A percentile compares a stretch with the other conserved stretches of the same genome.
phyloP scores from a whole-genome alignment of 306 rosid species.

The Cercis canadensis region DNA sequence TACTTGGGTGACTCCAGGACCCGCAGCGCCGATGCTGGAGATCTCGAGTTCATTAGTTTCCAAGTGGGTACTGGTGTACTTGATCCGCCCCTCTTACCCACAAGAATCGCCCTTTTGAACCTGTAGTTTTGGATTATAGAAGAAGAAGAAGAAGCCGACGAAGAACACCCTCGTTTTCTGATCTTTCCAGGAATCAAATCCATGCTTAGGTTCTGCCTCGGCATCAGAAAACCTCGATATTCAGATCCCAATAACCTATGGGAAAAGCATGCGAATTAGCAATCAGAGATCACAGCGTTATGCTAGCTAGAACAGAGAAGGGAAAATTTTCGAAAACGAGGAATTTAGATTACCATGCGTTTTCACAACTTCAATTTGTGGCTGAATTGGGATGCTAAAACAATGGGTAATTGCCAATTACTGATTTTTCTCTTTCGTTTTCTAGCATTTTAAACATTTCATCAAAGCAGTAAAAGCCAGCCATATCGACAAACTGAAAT shows the following conservation, averaged over 20 bases:
- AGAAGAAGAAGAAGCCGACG: conserved; percentile 91
- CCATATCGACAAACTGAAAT: not conserved
- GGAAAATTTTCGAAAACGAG: not conserved
- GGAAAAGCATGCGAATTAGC: conserved; percentile 37
- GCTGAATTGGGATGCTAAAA: not conserved
- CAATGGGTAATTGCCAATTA: not conserved
- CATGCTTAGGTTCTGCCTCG: conserved; percentile 65
- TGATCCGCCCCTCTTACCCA: conserved; percentile 88
- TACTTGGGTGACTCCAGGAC: conserved; percentile 66
- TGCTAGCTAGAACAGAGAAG: conserved; percentile 41
- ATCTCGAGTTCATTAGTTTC: conserved; percentile 78
- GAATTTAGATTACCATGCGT: conserved; percentile 11
- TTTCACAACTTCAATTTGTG: not conserved
- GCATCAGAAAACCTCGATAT: conserved; percentile 46
- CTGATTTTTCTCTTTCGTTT: not conserved
- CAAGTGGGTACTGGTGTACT: conserved; percentile 90
- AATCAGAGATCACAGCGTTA: conserved; percentile 49
- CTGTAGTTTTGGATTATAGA: conserved; percentile 84
- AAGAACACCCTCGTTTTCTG: conserved; percentile 93
- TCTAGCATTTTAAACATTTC: not conserved
- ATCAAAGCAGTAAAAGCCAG: not conserved
- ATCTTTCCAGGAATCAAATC: conserved; percentile 85
- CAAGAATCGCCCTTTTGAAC: conserved; percentile 86
- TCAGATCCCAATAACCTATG: conserved; percentile 15
- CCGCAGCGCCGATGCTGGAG: conserved; percentile 73